Evolutionary conservation across 1,284 basidiomycete genomes (phyloP).

Genomic region (Melanopsichium pennsylvanicum): DNA sequence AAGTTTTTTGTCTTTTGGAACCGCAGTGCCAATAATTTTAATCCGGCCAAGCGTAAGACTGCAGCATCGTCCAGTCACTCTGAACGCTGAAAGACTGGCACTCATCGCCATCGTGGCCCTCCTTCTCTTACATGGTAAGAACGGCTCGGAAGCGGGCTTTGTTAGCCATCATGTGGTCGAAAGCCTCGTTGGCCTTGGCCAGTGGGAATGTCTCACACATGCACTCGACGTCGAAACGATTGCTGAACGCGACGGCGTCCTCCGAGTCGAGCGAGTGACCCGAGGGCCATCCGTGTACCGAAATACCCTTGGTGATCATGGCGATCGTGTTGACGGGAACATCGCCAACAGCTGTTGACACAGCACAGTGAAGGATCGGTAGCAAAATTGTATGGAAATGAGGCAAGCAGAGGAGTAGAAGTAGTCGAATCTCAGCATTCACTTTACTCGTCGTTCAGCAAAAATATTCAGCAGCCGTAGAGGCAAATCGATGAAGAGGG

Average conservation of each 20-base stretch:
- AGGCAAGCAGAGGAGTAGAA: too few relatives aligned
- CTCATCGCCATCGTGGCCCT: too few relatives aligned
- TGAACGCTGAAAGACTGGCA: too few relatives aligned
- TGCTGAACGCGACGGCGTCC: constrained; percentile 64
- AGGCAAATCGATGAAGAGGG: neutral
- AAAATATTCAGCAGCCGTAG: too few relatives aligned
- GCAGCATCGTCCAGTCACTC: too few relatives aligned
- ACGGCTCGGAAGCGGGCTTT: constrained; percentile 66
- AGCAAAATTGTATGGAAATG: neutral
- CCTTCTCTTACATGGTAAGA: constrained; percentile 44
- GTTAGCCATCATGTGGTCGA: constrained; percentile 62
- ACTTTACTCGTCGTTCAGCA: too few relatives aligned
- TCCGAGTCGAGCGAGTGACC: constrained; percentile 62
- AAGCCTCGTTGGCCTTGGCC: constrained; percentile 66
- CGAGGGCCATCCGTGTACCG: constrained; percentile 66
- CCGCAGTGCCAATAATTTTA: too few relatives aligned
- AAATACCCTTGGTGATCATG: constrained; percentile 65
- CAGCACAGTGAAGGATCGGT: constrained; percentile 7
- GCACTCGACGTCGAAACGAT: constrained; percentile 62
- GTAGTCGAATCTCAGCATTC: too few relatives aligned
- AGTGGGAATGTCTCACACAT: constrained; percentile 66
- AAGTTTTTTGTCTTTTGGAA: too few relatives aligned
- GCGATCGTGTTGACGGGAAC: constrained; percentile 49
- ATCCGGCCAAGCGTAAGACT: too few relatives aligned
- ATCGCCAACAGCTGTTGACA: constrained; percentile 33